These are phyloP conservation scores for Globisporangium acanthophoron DNA, from an alignment of 352 stramenopile species.

Conservation along the genomic window DNA sequence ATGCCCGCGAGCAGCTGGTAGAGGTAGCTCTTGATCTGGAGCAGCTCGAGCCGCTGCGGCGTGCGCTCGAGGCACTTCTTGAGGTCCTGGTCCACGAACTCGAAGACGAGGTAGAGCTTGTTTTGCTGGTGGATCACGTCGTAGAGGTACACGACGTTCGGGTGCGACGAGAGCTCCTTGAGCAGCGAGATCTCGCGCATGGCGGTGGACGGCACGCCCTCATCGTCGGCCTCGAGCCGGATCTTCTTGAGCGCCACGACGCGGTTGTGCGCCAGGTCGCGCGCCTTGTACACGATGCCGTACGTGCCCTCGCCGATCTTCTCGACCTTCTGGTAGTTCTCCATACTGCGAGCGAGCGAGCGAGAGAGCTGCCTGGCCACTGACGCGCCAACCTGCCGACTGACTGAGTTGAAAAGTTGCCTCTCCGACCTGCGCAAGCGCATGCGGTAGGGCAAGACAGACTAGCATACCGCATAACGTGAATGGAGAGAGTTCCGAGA, in stretches of 20 bases:
- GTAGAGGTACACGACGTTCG: slow-evolving; percentile 90
- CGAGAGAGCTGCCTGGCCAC: neutral
- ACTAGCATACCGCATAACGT: too few species aligned
- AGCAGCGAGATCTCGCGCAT: slow-evolving; percentile 99
- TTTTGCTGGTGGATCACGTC: slow-evolving; percentile 83
- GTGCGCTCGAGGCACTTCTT: slow-evolving; percentile 91
- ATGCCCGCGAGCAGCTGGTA: slow-evolving; percentile 83
- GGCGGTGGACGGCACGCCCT: slow-evolving; percentile 97
- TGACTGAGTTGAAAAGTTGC: neutral
- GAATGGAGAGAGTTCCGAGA: too few species aligned
- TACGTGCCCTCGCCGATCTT: slow-evolving; percentile 95
- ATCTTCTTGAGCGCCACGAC: slow-evolving; percentile 96
- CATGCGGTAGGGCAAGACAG: neutral
- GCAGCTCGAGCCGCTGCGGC: slow-evolving; percentile 80
- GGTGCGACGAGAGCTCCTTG: slow-evolving; percentile 93
- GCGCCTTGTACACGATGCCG: slow-evolving; percentile 95
- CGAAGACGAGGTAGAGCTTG: slow-evolving; percentile 86
- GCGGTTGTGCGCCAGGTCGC: slow-evolving; percentile 82
- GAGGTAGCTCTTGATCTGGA: slow-evolving; percentile 82
- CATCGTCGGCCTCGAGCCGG: slow-evolving; percentile 96
- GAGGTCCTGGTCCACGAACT: slow-evolving; percentile 85
- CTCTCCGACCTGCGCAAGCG: neutral
- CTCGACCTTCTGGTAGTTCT: slow-evolving; percentile 84
- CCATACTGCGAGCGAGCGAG: slow-evolving; percentile 28
- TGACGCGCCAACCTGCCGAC: neutral